These are phyloP conservation scores for carrot (Daucus carota) DNA, from an alignment of 129 eudicot species.

Conservation along the genomic window DH1_v3.0 NC_030381.2:42430001-42430500, in stretches of 20 bases:
- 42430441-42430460: too few relatives aligned
- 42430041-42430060: conserved; percentile 48
- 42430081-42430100: conserved; percentile 41
- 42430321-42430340: too few relatives aligned
- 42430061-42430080: conserved; percentile 32
- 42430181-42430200: conserved; percentile 50
- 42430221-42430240: not conserved
- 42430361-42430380: too few relatives aligned
- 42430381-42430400: too few relatives aligned
- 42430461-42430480: too few relatives aligned
- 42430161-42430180: conserved; percentile 55
- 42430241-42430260: too few relatives aligned
- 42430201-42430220: conserved; percentile 54
- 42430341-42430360: too few relatives aligned
- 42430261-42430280: not conserved
- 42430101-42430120: not conserved
- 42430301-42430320: conserved; percentile 72
- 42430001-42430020: conserved; percentile 49
- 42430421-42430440: too few relatives aligned
- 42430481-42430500: too few relatives aligned
- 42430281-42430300: conserved; percentile 49
- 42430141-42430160: conserved; percentile 36
- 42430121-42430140: conserved; percentile 6
- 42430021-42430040: conserved; percentile 66
- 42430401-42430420: too few relatives aligned